A percentile compares a stretch with the other conserved stretches of the same genome.
Conservation (phyloP, 2,329 filamentous ascomycete genomes). For the Aspergillus sp. region DNA sequence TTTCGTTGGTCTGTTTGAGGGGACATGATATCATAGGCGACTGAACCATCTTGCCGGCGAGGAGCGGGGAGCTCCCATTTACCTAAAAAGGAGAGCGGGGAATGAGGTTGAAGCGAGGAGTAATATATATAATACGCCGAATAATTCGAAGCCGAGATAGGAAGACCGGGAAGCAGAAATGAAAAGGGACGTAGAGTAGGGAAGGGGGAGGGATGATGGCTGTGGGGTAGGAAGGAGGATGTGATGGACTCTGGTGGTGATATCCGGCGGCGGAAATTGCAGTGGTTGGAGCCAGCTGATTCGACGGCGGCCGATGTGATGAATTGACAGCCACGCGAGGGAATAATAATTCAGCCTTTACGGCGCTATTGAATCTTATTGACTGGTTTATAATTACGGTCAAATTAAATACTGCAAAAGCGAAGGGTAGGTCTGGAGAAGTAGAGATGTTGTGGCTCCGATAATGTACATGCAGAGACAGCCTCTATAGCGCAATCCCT, state of each 20-base stretch:
- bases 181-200: neutral
- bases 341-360: constrained; percentile 1
- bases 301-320: constrained; percentile 8
- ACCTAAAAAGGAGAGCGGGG: constrained; percentile 10
- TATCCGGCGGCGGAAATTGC: constrained; percentile 12
- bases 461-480: constrained; percentile 17
- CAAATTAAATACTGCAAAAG: constrained; percentile 3
- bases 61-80: constrained; percentile 40
- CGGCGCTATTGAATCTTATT: constrained; percentile 3
- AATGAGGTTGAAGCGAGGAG: neutral
- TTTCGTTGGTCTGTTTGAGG: constrained; percentile 91
- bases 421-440: constrained; percentile 5
- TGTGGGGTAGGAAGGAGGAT: constrained; percentile 8
- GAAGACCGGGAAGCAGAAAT: neutral
- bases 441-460: constrained; percentile 14
- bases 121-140: neutral
- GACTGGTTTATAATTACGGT: constrained; percentile 4
- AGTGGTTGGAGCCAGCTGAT: constrained; percentile 15
- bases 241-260: constrained; percentile 5
- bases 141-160: neutral
- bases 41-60: constrained; percentile 65
- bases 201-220: neutral
- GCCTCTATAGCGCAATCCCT: constrained; percentile 8
- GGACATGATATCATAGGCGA: constrained; percentile 94
- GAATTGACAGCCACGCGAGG: constrained; percentile 8